These are phyloP conservation scores for Russula griseocarnosa DNA, from an alignment of 768 basidiomycete species.

Conservation along the genomic window DNA sequence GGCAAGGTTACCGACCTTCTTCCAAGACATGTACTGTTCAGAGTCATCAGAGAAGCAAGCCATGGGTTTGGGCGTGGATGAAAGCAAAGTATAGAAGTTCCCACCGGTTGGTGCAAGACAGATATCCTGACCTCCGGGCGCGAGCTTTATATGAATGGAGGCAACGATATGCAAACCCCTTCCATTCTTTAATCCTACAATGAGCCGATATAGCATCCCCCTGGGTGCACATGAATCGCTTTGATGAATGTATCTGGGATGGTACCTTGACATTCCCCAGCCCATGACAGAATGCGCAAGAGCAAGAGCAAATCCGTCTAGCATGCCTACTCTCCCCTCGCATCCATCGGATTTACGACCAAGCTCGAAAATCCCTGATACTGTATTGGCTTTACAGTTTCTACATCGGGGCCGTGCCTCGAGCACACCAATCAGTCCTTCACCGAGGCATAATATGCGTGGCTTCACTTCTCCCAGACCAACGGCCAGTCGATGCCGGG, in stretches of 20 bases:
- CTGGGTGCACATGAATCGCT: not conserved
- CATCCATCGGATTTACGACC: too few species aligned
- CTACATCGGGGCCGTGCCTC: too few species aligned
- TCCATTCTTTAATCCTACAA: not conserved
- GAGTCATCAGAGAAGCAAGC: slow-evolving; percentile 17
- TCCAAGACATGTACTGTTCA: slow-evolving; percentile 16
- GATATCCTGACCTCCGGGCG: not conserved
- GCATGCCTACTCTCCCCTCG: not conserved
- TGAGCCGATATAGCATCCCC: not conserved
- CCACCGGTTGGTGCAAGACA: not conserved
- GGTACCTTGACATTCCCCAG: not conserved
- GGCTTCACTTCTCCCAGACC: too few species aligned
- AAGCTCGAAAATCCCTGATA: not conserved
- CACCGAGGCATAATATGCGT: too few species aligned
- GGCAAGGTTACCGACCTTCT: not conserved
- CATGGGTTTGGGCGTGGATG: slow-evolving; percentile 5
- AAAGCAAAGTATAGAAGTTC: not conserved
- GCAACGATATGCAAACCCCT: not conserved
- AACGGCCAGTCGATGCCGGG: too few species aligned
- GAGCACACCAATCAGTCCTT: too few species aligned
- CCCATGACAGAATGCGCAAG: too few species aligned
- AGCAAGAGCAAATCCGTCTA: not conserved
- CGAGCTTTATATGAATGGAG: slow-evolving; percentile 3
- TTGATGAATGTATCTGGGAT: not conserved
- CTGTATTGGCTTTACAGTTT: too few species aligned